Conservation (phyloP, 352 stramenopile species). For the Phytophthora chlamydospora region DNA sequence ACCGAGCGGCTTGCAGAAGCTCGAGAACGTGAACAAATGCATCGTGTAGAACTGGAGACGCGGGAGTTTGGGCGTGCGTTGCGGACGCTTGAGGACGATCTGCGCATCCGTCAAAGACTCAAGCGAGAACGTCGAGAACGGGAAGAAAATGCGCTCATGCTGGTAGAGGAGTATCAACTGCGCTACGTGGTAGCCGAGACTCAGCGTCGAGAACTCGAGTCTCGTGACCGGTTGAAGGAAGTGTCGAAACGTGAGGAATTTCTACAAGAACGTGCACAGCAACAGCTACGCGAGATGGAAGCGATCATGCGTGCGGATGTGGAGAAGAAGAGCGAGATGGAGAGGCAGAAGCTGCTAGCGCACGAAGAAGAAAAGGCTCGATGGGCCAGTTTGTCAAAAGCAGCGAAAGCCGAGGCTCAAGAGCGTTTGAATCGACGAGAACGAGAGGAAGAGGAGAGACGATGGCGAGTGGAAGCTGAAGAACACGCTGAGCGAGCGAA, state of each 20-base stretch:
- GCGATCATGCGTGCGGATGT: slow-evolving; percentile 13
- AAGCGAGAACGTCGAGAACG: slow-evolving; percentile 41
- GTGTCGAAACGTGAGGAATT: slow-evolving; percentile 45
- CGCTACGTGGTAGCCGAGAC: slow-evolving; percentile 56
- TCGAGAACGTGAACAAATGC: slow-evolving; percentile 48
- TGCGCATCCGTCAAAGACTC: slow-evolving; percentile 37
- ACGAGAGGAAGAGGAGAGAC: slow-evolving; percentile 25
- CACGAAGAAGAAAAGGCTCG: slow-evolving; percentile 32
- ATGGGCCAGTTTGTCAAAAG: slow-evolving; percentile 28
- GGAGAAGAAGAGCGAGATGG: slow-evolving; percentile 40
- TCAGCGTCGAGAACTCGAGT: slow-evolving; percentile 39
- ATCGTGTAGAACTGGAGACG: slow-evolving; percentile 50
- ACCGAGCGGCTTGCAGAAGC: slow-evolving; percentile 43
- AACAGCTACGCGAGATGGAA: slow-evolving; percentile 37
- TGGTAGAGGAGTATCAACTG: slow-evolving; percentile 62
- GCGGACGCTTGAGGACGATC: slow-evolving; percentile 40
- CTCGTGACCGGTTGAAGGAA: slow-evolving; percentile 37
- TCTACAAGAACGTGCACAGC: slow-evolving; percentile 35
- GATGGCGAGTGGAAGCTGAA: slow-evolving; percentile 26
- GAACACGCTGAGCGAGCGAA: slow-evolving; percentile 10
- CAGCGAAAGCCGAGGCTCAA: slow-evolving; percentile 20
- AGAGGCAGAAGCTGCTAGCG: slow-evolving; percentile 27
- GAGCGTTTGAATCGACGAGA: slow-evolving; percentile 27
- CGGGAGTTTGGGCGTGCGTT: slow-evolving; percentile 53
- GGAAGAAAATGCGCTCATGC: slow-evolving; percentile 54